Evolutionary conservation across 2,329 filamentous ascomycete species (phyloP).

Genomic region (Hymenoscyphus albidus): DNA sequence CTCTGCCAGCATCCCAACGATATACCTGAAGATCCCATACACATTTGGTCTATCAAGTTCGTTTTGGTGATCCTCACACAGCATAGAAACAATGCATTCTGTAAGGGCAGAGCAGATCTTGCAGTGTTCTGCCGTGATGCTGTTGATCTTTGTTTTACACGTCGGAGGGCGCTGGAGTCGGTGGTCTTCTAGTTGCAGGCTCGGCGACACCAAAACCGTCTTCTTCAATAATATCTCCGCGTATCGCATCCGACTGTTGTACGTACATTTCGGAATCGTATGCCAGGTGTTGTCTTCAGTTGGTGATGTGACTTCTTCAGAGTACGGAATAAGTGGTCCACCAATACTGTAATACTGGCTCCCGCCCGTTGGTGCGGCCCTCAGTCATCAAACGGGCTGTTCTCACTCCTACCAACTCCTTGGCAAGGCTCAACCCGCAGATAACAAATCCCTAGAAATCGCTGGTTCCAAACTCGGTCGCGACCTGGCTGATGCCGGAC

Average conservation of each 20-base stretch:
- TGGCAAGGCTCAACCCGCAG: constrained; percentile 1
- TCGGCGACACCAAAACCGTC: background rate
- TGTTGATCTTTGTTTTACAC: background rate
- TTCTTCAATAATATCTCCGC: background rate
- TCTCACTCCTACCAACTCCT: background rate
- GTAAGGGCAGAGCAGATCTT: background rate
- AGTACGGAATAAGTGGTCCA: no score
- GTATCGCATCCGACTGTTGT: background rate
- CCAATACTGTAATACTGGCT: background rate
- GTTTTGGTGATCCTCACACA: background rate
- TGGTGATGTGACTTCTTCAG: no score
- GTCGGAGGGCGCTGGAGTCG: background rate
- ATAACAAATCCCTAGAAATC: background rate
- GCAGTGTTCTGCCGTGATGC: background rate
- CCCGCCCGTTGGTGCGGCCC: background rate
- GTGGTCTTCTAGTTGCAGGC: background rate
- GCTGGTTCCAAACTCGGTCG: background rate
- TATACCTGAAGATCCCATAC: background rate
- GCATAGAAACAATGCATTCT: background rate
- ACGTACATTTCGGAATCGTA: background rate
- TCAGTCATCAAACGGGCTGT: background rate
- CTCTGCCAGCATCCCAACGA: background rate
- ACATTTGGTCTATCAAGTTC: background rate
- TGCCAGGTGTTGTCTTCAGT: background rate
- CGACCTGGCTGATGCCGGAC: background rate